phyloP scores from a whole-genome alignment of 2,329 filamentous ascomycete species.

The Gremmenia infestans region DNA sequence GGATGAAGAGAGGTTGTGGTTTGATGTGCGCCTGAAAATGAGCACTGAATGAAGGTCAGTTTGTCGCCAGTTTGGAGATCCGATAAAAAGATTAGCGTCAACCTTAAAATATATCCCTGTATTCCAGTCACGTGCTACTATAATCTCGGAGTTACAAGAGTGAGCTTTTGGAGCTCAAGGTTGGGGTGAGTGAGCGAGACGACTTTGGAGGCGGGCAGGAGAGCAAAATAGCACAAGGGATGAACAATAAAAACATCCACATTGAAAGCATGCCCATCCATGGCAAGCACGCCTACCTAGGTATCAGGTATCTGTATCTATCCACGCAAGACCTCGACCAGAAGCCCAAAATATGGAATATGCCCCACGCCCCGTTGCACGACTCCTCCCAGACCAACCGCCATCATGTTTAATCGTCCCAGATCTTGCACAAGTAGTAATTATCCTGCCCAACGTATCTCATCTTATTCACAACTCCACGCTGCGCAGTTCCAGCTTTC shows the following conservation, averaged over 20 bases:
- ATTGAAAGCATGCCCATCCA: conserved; percentile 18
- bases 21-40: background rate
- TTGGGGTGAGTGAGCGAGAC: background rate
- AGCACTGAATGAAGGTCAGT: background rate
- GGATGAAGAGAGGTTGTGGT: background rate
- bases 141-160: background rate
- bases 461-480: conserved; percentile 9
- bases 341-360: conserved; percentile 16
- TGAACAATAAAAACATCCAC: conserved; percentile 6
- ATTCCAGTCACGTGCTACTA: background rate
- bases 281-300: conserved; percentile 13
- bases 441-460: conserved; percentile 20
- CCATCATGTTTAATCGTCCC: conserved; percentile 23
- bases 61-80: background rate
- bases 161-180: background rate
- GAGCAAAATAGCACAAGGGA: background rate
- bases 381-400: conserved; percentile 14
- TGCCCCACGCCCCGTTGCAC: conserved; percentile 14
- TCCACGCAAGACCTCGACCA: conserved; percentile 19
- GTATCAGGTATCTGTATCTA: conserved; percentile 17
- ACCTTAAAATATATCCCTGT: conserved; percentile 1
- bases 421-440: conserved; percentile 15
- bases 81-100: background rate
- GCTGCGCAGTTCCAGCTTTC: conserved; percentile 1
- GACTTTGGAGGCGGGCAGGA: no score